Conservation (phyloP, 2,329 filamentous ascomycete genomes). For the Colletotrichum acutatum region DNA sequence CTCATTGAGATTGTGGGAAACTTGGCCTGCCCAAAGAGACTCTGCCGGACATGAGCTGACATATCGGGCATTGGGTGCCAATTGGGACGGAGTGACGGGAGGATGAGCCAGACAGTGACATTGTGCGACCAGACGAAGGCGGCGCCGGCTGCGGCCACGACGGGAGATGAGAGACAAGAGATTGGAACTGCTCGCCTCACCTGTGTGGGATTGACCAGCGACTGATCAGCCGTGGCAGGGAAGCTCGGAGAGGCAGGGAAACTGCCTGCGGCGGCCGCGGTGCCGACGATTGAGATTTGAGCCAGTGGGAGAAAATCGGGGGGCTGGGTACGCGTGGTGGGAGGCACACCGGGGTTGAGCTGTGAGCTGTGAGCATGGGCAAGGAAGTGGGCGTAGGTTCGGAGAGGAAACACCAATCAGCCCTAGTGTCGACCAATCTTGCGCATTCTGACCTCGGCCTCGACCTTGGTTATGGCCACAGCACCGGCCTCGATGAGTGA, state of each 20-base stretch:
- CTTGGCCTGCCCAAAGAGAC: not conserved
- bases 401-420: conserved; percentile 4
- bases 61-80: conserved; percentile 11
- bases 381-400: conserved; percentile 17
- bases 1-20: not conserved
- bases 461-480: not conserved
- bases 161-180: not conserved
- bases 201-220: conserved; percentile 12
- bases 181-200: conserved; percentile 27
- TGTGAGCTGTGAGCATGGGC: not conserved
- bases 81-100: conserved; percentile 12
- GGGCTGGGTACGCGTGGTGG: conserved; percentile 25
- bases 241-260: conserved; percentile 13
- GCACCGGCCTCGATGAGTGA: not conserved
- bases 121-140: not conserved
- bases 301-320: conserved; percentile 18
- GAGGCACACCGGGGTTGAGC: not conserved
- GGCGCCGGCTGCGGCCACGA: not conserved
- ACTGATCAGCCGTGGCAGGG: conserved; percentile 26
- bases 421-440: conserved; percentile 1
- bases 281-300: conserved; percentile 1
- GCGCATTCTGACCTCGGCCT: not conserved
- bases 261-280: conserved; percentile 13
- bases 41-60: conserved; percentile 21
- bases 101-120: not conserved